phyloP scores from a whole-genome alignment of 345 rosid species.

The Moricandia arvensis region DNA sequence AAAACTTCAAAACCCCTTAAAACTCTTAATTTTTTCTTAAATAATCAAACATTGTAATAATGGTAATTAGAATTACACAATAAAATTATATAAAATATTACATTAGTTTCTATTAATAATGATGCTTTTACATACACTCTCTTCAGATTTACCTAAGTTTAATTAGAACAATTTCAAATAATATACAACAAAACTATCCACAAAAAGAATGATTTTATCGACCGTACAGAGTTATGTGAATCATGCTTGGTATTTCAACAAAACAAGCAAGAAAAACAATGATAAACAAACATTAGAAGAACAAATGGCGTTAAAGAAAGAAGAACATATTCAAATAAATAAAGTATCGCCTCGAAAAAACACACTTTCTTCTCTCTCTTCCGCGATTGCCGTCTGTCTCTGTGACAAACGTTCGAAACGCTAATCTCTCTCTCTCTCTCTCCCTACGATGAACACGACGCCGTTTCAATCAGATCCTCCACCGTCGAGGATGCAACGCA shows the following conservation, averaged over 20 bases:
- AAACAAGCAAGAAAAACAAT: not conserved
- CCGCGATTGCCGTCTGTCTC: conserved; percentile 31
- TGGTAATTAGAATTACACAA: too few species aligned
- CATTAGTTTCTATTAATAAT: not conserved
- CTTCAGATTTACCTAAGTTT: not conserved
- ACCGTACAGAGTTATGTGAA: not conserved
- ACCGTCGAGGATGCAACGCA: conserved; percentile 44
- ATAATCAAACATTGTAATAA: not conserved
- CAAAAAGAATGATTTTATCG: not conserved
- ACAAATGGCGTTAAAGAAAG: not conserved
- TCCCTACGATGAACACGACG: conserved; percentile 39
- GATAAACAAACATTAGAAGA: not conserved
- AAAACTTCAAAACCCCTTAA: not conserved
- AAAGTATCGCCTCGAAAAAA: conserved; percentile 17
- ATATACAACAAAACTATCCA: not conserved
- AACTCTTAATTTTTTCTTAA: not conserved
- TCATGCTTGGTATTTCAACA: too few species aligned
- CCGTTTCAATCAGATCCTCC: conserved; percentile 43
- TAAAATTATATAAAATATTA: not conserved
- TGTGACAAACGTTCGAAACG: conserved; percentile 20
- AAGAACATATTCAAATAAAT: conserved; percentile 35
- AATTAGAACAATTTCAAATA: not conserved
- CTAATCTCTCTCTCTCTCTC: conserved; percentile 3
- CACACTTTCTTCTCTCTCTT: conserved; percentile 8
- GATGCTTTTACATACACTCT: not conserved